Base-by-base conservation (phyloP, 2,329 filamentous ascomycete species). In the Monilinia laxa region DNA sequence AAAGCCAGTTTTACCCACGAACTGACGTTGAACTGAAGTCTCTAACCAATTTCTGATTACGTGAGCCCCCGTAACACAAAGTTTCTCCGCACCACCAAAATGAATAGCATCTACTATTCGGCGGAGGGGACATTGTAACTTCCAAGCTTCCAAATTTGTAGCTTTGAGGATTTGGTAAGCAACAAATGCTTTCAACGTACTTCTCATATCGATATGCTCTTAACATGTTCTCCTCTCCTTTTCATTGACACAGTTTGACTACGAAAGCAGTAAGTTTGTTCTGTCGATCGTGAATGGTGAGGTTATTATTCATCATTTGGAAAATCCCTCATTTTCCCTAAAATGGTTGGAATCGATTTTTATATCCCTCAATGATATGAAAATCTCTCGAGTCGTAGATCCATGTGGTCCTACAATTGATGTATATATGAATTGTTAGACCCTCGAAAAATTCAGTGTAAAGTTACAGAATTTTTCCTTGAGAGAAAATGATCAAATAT, bases 401-500 rank as follows among this genome's bases (percentile, higher is more conserved):
- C 3, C 20, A 35, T 35, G 55, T 45, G 62, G n/a, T 12, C n/a
- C 14, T 25, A 49, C 18, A 25, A 11, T 62, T n/a, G 35, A 23
- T 31, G 47, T 66, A 11, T 20, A 62, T 45, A 62, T 55, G 23
- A 42, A 66, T 62, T 62, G 64, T 56, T 31, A 45, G 12, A 47
- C 59, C 18, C 40, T 40, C 52, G 3, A 31, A 20, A 60, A 25
- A 31, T 18, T 20, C 55, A n/a, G 12, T 65, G 64, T 47, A 47
- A 57, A 40, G 20, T 5, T 47, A 23, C 12, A 2, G 20, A 47
- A 47, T 23, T 23, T 49, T 35, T 11, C 23, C 35, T 42, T 23
- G 9, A 38, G 25, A 38, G 54, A 60, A 25, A 42, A 35, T 35
- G 31, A 12, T 53, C 35, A 0, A 3, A 25, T 14, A 5, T 10